Evolutionary conservation across 306 rosid species (phyloP), one percentile per base, ranked within the genome.

Genomic region (Vigna reflexopilosa): DNA sequence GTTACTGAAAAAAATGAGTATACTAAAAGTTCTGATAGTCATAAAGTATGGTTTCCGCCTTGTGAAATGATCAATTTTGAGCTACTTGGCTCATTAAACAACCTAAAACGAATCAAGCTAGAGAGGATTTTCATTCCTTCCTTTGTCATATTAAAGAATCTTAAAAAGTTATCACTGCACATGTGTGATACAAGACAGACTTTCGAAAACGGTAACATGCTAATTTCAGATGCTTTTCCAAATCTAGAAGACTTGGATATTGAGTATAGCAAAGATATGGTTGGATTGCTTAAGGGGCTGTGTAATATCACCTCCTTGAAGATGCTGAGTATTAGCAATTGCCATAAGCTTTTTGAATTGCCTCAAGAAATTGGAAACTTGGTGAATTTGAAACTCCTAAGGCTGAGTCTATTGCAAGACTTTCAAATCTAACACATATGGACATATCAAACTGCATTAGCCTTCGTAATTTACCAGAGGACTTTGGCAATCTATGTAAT

Each of bases 371-470:
- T 89, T 16, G 87, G 86, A 45, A 71, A 82, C 57, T 40, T 89
- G 63, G 61, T 2, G 16, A 82, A 81, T 77, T 80, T 93, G 77
- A 86, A 86, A 78, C 45, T 57, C 2, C 50, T 93, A 13, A 83
- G 88, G 80, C 90, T 93, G 11, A 88, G 76, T 64, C 97, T 3
- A 77, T 72, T 32, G 55, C 47, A 54, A 59, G 17, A 8, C 90
- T 93, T 30, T 16, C 16, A 0, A 83, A 68, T 19, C 28, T 91
- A 47, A 32, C 45, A 1, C 42, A 69, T 64, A 75, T 93, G 6
- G 96, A 93, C 85, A 78, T 93, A 20, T 84, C 93, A 55, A 61
- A 86, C 69, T 93, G 96, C 80, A 77, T 79, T 64, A 86, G 86
- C 80, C 74, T 91, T 50, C 15, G 42, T 42, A 70, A 45, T 42